Base-by-base conservation (phyloP, 768 basidiomycete species). In the Pleurotus pulmonarius region DNA sequence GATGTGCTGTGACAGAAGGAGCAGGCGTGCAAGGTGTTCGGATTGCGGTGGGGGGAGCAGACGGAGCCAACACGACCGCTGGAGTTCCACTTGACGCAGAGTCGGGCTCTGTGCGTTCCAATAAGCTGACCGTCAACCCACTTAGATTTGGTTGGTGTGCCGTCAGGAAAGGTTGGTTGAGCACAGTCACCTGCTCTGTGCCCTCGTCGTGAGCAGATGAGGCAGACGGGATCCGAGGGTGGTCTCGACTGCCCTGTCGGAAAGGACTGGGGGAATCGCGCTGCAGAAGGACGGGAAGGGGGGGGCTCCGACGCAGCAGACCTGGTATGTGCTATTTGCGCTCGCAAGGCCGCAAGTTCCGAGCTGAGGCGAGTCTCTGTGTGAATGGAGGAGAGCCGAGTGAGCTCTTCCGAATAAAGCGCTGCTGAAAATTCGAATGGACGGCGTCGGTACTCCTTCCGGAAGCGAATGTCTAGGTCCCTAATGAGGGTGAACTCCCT, bases 1-100 rank as follows among this genome's bases (percentile, higher is more conserved):
- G 45, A 45, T 11, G 58, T 53, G n/a, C 48, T 55, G 1, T 67
- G 66, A 48, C 70, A 72, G 60, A 69, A 65, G 38, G 68, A 69
- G 60, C 70, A 73, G 47, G 65, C 18, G 47, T 73, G 70, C 41
- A 61, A 9, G 2, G 61, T 46, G 41, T 60, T 40, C 11, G 52
- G 45, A 29, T 29, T 29, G 29, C 29, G 29, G 20, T 44, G n/a
- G 25, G 63, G 61, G 41, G 41, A 9, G 37, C 58, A 60, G 9
- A 24, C 43, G 22, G 56, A 39, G 16, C 51, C 22, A 8, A 49
- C 58, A 4, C 49, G 46, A 44, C 67, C 58, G 51, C 67, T 69
- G 49, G 46, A 69, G 38, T 34, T 49, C 58, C 64, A 54, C 45
- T 67, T 69, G 37, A 69, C 56, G 20, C 58, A 59, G 16, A 49